A percentile compares a stretch with the other conserved stretches of the same genome.
These are phyloP conservation scores for Corynascus novoguineensis DNA, from an alignment of 495 filamentous ascomycete genomes.

Conservation along the genomic window DNA sequence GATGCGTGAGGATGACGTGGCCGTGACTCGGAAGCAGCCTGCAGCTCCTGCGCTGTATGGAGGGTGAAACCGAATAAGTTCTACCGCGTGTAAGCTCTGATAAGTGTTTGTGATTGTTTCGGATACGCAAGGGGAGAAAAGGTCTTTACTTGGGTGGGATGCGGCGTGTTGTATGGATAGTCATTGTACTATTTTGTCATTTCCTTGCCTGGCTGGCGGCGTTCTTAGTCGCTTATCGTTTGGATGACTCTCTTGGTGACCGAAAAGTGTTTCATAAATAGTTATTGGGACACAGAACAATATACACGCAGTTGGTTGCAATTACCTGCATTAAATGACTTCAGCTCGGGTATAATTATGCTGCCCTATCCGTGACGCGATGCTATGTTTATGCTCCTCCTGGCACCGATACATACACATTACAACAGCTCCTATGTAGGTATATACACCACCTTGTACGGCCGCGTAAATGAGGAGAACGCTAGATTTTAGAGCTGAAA, in stretches of 20 bases:
- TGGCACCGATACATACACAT: background rate
- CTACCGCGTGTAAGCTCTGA: no score
- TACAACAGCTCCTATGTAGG: background rate
- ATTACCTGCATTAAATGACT: background rate
- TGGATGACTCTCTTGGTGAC: background rate
- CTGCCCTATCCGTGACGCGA: background rate
- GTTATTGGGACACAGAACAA: background rate
- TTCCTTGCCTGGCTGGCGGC: background rate
- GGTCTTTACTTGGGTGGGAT: no score
- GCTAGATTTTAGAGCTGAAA: constrained; percentile 45
- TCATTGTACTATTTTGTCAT: background rate
- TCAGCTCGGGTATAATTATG: background rate
- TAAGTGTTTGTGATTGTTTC: no score
- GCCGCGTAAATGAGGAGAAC: no score
- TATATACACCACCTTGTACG: no score
- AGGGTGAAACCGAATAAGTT: no score
- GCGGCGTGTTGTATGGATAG: constrained; percentile 11
- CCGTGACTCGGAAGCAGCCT: no score
- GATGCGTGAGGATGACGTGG: background rate
- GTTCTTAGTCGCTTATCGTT: background rate
- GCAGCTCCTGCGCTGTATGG: no score
- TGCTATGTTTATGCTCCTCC: background rate
- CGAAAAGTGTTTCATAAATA: background rate
- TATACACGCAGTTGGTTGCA: background rate
- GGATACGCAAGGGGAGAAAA: no score